Conservation (phyloP, 2,329 filamentous ascomycete genomes). For the Stachybotrys echinatus region DNA sequence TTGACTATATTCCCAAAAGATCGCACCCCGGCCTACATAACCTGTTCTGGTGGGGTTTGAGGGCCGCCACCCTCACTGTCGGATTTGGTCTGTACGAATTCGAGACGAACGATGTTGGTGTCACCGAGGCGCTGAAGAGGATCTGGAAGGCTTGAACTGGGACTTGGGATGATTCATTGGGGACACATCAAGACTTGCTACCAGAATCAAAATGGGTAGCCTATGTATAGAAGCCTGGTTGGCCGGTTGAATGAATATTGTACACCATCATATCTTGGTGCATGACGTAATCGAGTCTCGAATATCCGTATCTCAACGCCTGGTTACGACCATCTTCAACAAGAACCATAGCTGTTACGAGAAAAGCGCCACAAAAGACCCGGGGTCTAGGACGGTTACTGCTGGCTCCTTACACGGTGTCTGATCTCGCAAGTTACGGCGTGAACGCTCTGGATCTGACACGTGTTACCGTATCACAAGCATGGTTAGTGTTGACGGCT, state of each 20-base stretch:
- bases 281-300: neutral
- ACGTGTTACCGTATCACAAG: too few relatives aligned
- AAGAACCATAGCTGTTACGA: too few relatives aligned
- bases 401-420: too few relatives aligned
- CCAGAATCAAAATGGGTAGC: neutral
- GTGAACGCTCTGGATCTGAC: too few relatives aligned
- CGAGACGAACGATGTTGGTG: conserved; percentile 95
- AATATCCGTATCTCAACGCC: neutral
- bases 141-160: conserved; percentile 74
- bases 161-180: neutral
- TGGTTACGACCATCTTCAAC: too few relatives aligned
- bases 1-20: conserved; percentile 81
- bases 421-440: too few relatives aligned
- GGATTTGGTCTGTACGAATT: conserved; percentile 94
- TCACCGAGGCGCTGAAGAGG: conserved; percentile 83
- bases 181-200: too few relatives aligned
- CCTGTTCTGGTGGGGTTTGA: conserved; percentile 71
- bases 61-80: conserved; percentile 71
- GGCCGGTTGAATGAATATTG: neutral
- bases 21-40: conserved; percentile 64
- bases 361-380: too few relatives aligned
- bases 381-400: too few relatives aligned
- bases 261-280: neutral
- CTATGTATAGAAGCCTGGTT: neutral
- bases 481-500: too few relatives aligned